Conservation (phyloP, 169 alveolate genomes). For the Pseudocohnilembus persalinus region DNA sequence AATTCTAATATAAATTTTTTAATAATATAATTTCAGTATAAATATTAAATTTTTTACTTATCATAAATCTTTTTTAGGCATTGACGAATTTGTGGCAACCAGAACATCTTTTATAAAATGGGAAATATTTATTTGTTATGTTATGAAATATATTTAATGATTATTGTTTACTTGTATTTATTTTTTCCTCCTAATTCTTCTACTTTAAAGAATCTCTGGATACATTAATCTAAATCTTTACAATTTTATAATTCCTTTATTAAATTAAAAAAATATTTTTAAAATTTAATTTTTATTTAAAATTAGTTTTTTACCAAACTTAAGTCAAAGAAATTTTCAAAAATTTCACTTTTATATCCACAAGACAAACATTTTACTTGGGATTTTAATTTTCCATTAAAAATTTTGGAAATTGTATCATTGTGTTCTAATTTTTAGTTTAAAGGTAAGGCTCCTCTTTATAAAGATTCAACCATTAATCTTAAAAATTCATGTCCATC, state of each 20-base stretch:
- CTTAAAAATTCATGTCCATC: conserved; percentile 25
- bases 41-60: conserved; percentile 1
- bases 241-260: conserved; percentile 9
- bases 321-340: conserved; percentile 15
- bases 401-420: conserved; percentile 10
- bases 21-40: neutral
- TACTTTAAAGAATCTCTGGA: neutral
- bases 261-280: neutral
- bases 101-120: too few species aligned
- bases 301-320: conserved; percentile 9
- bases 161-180: too few species aligned
- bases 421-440: conserved; percentile 8
- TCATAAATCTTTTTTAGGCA: conserved; percentile 11
- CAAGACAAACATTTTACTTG: conserved; percentile 19
- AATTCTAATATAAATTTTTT: neutral
- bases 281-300: neutral
- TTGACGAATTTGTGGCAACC: conserved; percentile 19
- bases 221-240: neutral
- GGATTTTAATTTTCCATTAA: conserved; percentile 9
- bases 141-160: too few species aligned
- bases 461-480: conserved; percentile 3
- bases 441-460: conserved; percentile 6
- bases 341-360: neutral
- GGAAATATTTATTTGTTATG: too few species aligned
- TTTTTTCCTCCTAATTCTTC: conserved; percentile 14